These are phyloP conservation scores for Tuber indicum DNA, from an alignment of 495 filamentous ascomycete genomes.

Conservation along the genomic window DNA sequence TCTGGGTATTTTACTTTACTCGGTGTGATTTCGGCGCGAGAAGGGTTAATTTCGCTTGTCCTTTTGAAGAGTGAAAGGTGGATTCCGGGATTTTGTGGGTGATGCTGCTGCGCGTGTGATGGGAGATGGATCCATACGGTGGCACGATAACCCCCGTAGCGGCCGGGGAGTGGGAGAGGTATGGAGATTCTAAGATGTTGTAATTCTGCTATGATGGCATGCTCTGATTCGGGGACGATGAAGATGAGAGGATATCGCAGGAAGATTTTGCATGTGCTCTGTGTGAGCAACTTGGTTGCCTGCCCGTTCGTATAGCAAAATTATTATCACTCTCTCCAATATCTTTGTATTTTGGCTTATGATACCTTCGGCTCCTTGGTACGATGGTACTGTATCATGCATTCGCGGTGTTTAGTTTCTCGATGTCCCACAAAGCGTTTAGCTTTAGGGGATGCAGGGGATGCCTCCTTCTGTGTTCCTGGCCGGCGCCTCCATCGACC, in stretches of 20 bases:
- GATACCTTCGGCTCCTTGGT: neutral
- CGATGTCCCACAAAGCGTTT: neutral
- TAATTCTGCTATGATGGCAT: neutral
- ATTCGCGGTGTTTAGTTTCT: neutral
- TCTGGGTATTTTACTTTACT: neutral
- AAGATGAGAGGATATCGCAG: neutral
- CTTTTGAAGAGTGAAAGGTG: neutral
- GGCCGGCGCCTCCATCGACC: neutral
- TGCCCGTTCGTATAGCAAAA: neutral
- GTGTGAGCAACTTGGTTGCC: neutral
- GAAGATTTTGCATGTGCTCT: neutral
- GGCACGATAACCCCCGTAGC: neutral
- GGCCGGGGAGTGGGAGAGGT: neutral
- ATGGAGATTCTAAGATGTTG: neutral
- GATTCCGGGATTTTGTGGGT: neutral
- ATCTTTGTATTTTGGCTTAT: neutral
- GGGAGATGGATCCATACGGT: neutral
- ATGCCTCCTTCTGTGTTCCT: neutral
- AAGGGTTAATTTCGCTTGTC: neutral
- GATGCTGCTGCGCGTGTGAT: neutral
- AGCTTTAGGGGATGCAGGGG: neutral
- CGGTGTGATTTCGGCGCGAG: neutral
- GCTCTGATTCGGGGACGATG: neutral
- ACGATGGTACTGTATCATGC: neutral
- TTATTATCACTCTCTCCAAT: neutral